Evolutionary conservation across 1,139 yeast species (phyloP), one percentile per base, ranked within the genome.

Genomic region (Kodamaea arcana): DNA sequence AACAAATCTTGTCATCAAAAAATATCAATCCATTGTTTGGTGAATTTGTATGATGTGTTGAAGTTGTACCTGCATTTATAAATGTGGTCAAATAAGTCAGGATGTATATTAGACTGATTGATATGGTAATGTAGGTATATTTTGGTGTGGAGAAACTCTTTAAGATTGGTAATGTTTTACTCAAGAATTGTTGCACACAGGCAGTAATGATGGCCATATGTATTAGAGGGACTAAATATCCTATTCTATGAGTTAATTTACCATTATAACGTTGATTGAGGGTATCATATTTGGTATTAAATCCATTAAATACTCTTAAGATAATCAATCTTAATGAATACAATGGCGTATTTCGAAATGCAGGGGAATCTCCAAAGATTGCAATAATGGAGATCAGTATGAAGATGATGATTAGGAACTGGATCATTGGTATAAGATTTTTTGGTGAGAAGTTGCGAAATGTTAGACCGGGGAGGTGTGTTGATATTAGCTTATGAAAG

Each of bases 1-100:
- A 37, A 44, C 75, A 69, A 3, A 36, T 34, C 31, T 54, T 55
- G 22, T 54, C 60, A 7, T 71, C 62, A 49, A 74, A 74, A 55
- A 73, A 87, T 15, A 86, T 70, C 25, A 86, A 55, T 14, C 70
- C 65, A 54, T 88, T 88, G 43, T 59, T 69, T 2, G 55, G 56
- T 22, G 3, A 46, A 46, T n/a, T 36, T 16, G 26, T 29, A 50
- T 36, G 36, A 33, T 1, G 25, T 40, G 46, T 47, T 24, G 45
- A 57, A 31, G 50, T 30, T 30, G 42, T 43, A 0, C 88, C 90
- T 0, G 95, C 90, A 44, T 77, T 73, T 0, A 72, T 58, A 35
- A 72, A 67, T 1, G 71, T 66, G 1, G 80, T 73, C 32, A 71
- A 40, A 4, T 44, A 43, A 1, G 70, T 64, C 4, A 64, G 34